Evolutionary conservation across 208 protist genomes (phyloP), one percentile per base, ranked within the genome.

Genomic region (Leishmania tropica): DNA sequence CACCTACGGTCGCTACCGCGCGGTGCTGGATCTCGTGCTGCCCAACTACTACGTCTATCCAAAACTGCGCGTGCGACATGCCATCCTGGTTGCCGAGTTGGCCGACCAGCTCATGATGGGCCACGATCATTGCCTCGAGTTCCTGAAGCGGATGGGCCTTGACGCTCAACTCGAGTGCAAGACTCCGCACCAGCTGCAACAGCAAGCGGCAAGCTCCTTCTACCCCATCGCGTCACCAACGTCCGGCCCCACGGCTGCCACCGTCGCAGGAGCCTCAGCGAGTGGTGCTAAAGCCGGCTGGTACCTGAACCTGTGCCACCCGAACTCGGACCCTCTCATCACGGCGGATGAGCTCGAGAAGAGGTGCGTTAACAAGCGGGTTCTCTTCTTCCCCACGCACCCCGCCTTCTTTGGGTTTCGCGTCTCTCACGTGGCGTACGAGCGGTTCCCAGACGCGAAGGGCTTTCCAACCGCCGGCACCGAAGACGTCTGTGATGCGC

Each of bases 1-100:
- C 85, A 92, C 92, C 51, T 97, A 97, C 80, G 85, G 84, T 3
- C 89, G 94, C n/a, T 94, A 92, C 82, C 92, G 94, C 24, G 92
- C 92, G 1, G 90, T 97, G 54, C 54, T 96, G 45, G 93, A 96
- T 48, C 86, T 97, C 17, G 91, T 97, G 78, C 71, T 91, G 72
- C 91, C 94, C 8, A 94, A 95, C 83, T 85, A 81, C 56, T 88
- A 87, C 67, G 88, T 96, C 5, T 97, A 92, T 67, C 72, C 86
- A 10, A 90, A 89, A 71, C 80, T 88, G 56, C 93, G 94, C 21
- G 77, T 93, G 58, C 91, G 92, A 0, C 85, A 88, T 28, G 80
- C 78, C 53, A 73, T 92, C 17, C 70, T 78, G n/a, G 81, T 96
- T 54, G 45, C 76, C 3, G 85, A 87, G 51, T 77, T 96, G 1